Base-by-base conservation (phyloP, 345 rosid species). In the Lepidium aucheri region DNA sequence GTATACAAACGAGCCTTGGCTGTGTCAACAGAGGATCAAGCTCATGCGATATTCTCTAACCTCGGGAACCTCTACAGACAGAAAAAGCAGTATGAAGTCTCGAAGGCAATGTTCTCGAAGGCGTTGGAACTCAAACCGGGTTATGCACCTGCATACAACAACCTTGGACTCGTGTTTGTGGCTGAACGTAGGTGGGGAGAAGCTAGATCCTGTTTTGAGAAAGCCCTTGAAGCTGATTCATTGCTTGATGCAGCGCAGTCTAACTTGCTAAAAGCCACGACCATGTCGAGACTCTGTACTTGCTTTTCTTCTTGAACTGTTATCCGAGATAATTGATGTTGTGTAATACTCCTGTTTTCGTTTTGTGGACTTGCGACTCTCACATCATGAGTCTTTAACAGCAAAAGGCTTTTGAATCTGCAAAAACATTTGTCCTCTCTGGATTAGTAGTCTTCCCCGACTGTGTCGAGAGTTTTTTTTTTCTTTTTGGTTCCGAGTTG, bases 231-330 rank as follows among this genome's bases (percentile, higher is more conserved):
- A 62, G 79, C 85, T 22, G 99, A 94, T 64, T 85, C 99, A 5
- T 81, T 88, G 60, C 86, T 94, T 74, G 99, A 94, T 74, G 88
- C 87, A 53, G 95, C 99, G n/a, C 86, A 86, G 63, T 94, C 99
- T 61, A 94, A 94, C 81, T 63, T 74, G 75, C 77, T 81, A 47
- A 83, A 83, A 71, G 77, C 81, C 3, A 72, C 66, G 70, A 35
- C 81, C 54, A 63, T 81, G 80, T 74, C 80, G 16, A 69, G 67
- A 75, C 60, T 76, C 55, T 72, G 78, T 65, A 50, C 75, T 32
- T 77, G 77, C 55, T 64, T 73, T 43, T 55, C 83, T 34, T 72
- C 72, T 42, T 59, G 63, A 34, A 51, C 62, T 52, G 55, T 43
- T 73, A 72, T 73, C 34, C 41, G 49, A 26, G 76, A 73, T 73